Conservation (phyloP, 352 stramenopile genomes). For the Phytopythium chamaehyphon region DNA sequence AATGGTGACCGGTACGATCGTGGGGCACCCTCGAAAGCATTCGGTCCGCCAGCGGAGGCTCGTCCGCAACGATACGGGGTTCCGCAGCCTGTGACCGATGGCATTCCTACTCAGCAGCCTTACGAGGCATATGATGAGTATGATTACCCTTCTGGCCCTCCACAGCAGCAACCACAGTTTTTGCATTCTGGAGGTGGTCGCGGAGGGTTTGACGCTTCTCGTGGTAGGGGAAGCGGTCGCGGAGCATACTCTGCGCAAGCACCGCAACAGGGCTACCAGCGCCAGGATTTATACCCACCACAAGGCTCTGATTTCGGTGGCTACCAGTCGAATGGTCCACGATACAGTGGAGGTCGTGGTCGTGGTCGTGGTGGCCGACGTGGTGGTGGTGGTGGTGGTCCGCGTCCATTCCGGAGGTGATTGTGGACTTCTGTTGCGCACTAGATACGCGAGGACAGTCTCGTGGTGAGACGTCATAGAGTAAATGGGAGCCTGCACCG, state of each 20-base stretch:
- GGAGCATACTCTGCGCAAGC: not conserved
- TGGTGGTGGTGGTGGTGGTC: constrained; percentile 13
- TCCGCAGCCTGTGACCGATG: no score
- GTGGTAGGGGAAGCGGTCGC: not conserved
- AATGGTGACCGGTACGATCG: constrained; percentile 17
- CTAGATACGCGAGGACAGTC: not conserved
- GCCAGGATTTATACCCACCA: constrained; percentile 14
- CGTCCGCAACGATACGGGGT: no score
- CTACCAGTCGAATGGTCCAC: not conserved
- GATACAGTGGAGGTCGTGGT: constrained; percentile 14
- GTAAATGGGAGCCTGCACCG: no score
- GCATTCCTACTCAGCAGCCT: not conserved
- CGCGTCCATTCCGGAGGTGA: constrained; percentile 1
- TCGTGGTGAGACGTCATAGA: no score
- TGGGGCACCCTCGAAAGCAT: constrained; percentile 5
- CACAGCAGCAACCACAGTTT: constrained; percentile 3
- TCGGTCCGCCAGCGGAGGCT: constrained; percentile 1
- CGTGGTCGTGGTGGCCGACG: constrained; percentile 29
- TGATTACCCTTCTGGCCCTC: not conserved
- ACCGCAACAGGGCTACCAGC: constrained; percentile 12
- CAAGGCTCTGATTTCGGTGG: constrained; percentile 7
- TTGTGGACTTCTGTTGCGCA: no score
- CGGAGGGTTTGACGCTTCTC: not conserved
- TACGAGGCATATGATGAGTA: constrained; percentile 2
- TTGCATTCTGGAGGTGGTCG: not conserved